Evolutionary conservation across 1,139 yeast genomes (phyloP), one percentile per base, ranked within the genome.

Genomic region (Suhomyces chickasaworum): DNA sequence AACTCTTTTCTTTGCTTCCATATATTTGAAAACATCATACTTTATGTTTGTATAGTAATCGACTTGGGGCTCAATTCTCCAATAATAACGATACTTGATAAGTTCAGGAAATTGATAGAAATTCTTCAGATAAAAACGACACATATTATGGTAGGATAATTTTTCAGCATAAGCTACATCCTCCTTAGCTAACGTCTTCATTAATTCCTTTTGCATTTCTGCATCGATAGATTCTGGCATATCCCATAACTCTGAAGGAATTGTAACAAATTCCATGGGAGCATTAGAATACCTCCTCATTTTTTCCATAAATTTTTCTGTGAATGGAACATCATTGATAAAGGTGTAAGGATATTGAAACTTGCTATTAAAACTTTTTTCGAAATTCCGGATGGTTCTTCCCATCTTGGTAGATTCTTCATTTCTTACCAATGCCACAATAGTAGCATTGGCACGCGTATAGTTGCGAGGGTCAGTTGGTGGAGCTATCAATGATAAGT

Each of bases 41-140:
- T 86, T 81, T 39, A 87, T 64, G 47, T 83, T 81, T 55, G 88
- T 81, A 60, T 68, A 86, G 59, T 83, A 86, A 27, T 75, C 69
- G 1, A 89, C 89, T 42, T 71, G 70, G n/a, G 95, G 95, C 61
- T 87, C 95, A 37, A 87, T 76, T 49, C 95, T 72, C 95, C 95
- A 87, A 62, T 86, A 87, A 66, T 84, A 87, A 45, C 61, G 64
- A 57, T 69, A 73, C 47, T 82, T 68, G 41, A 69, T 69, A 59
- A 87, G 61, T 47, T 79, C 80, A 1, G 87, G 87, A 51, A 86
- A 76, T 41, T 82, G 73, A 62, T 74, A 86, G 56, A 87, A 84
- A 50, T 68, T 69, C 12, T 83, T 83, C 53, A 86, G 83, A 60
- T 86, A 74, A 68, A 80, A 86, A 25, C 93, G 70, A 58, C 95